Evolutionary conservation across 2,329 filamentous ascomycete genomes (phyloP), one percentile per base, ranked within the genome.

Genomic region (Didymella pinodella): DNA sequence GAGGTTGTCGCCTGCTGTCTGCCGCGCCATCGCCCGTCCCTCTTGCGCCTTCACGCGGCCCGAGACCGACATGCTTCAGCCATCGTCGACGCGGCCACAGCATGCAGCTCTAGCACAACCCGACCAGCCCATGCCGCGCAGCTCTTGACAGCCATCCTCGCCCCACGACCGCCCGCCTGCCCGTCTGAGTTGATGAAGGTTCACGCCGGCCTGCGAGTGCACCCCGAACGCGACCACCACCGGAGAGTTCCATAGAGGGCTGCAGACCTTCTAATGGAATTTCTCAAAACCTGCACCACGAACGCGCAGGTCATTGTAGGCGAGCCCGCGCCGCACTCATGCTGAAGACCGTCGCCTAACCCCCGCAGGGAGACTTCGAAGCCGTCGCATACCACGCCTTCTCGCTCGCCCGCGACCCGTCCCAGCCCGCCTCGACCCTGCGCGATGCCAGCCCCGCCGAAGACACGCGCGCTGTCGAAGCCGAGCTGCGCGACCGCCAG

Each of bases 261-360:
- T 49, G 57, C 64, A 36, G 61, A 65, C 66, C 72, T 65, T 73
- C 73, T 73, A 72, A 76, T 77, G 74, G 72, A 77, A 72, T 74
- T 75, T 74, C 70, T 75, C 68, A 75, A 69, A 59, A 70, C 69
- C 36, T 77, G 74, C 64, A 65, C 58, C 57, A 76, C 75, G 36
- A 77, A 76, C 71, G 75, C 74, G 70, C 74, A 76, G 66, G 72
- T 70, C 69, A 73, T 77, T 64, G 74, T 76, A 62, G 49, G 71
- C 62, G 7, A 16, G 16, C 16, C n/a, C 34, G 2, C 34, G 7
- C 11, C 31, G 31, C 22, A 22, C 22, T 2, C 22, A 22, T 22
- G 22, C 22, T 22, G 22, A 22, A 22, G 22, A 22, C 22, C 22
- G 22, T 2, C 22, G 22, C 22, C 69, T 73, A 47, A 74, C 65